These are phyloP conservation scores for Colletotrichum brevisporum DNA, from an alignment of 2,329 filamentous ascomycete genomes.

Conservation along the genomic window DNA sequence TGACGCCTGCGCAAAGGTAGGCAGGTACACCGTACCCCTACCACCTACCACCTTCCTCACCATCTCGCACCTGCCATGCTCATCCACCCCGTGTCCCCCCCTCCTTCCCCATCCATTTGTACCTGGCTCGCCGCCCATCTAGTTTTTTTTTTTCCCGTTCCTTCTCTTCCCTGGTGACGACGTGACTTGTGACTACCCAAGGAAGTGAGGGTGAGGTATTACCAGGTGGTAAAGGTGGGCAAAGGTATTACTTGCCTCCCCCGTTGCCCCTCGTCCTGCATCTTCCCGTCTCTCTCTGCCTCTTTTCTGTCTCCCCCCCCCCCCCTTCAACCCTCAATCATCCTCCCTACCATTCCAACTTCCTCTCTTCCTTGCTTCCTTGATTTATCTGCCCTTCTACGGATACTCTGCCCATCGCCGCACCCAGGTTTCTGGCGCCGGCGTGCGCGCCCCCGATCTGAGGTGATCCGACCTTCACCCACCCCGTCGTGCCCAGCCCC, in stretches of 20 bases:
- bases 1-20: not conserved
- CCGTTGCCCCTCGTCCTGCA: not conserved
- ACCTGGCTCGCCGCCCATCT: not conserved
- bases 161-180: constrained; percentile 10
- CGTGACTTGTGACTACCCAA: constrained; percentile 5
- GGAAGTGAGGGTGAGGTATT: too few species aligned
- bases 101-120: too few species aligned
- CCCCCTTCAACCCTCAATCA: not conserved
- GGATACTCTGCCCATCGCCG: too few species aligned
- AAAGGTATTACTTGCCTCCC: not conserved
- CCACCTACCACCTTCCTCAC: too few species aligned
- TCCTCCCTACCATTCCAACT: too few species aligned
- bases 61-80: not conserved
- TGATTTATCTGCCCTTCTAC: not conserved
- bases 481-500: not conserved
- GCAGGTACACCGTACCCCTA: too few species aligned
- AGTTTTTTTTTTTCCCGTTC: constrained; percentile 7
- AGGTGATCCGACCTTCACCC: constrained; percentile 9
- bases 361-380: not conserved
- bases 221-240: too few species aligned
- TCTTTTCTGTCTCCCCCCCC: not conserved
- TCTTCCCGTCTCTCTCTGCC: not conserved
- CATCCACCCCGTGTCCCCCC: not conserved
- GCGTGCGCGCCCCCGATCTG: not conserved
- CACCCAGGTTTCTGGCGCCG: too few species aligned